Base-by-base conservation (phyloP, 305 asterid genomes). In the Fraxinus platypoda region DNA sequence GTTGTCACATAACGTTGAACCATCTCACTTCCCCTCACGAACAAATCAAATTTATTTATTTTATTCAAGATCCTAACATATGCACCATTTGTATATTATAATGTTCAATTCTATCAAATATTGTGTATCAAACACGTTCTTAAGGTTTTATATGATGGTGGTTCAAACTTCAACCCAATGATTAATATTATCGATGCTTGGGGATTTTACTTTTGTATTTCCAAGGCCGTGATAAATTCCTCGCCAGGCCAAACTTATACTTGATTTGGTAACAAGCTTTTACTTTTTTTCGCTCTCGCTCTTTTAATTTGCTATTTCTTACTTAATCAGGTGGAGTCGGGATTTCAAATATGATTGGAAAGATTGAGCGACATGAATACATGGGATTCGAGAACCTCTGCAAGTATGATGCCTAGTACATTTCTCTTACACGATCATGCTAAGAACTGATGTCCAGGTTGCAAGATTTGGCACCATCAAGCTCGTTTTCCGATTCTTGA, bases 331-430 rank as follows among this genome's bases (percentile, higher is more conserved):
- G 99, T 76, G 99, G 99, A 57, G 98, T 96, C 79, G 99, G 98
- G 19, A 90, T 96, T 76, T 90, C 95, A 7, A 94, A 93, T 90
- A 96, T 96, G 98, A 81, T 96, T 6, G 93, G 92, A 52, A 94
- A 94, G 91, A 87, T 96, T 62, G 86, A 91, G 73, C 88, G 83
- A 68, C 84, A 91, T 13, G 97, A 96, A 71, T 94, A 94, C 92
- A 96, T 96, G 99, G 99, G 99, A 3, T 96, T 96, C 49, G 98
- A 94, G 81, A 87, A 93, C 89, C 87, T 96, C 75, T 96, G 99
- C 98, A 92, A 92, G 92, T 95, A 94, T 62, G 87, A 81, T 0
- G 86, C 75, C 9, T 95, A 83, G 85, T 12, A 4, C n/a, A 38
- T 28, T 8, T 9, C 35, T 66, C 33, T 66, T 66, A 33, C 35